A percentile compares a stretch with the other conserved stretches of the same genome.
phyloP scores from a whole-genome alignment of 345 rosid genomes.

The Eucalyptus tenuipes region DNA sequence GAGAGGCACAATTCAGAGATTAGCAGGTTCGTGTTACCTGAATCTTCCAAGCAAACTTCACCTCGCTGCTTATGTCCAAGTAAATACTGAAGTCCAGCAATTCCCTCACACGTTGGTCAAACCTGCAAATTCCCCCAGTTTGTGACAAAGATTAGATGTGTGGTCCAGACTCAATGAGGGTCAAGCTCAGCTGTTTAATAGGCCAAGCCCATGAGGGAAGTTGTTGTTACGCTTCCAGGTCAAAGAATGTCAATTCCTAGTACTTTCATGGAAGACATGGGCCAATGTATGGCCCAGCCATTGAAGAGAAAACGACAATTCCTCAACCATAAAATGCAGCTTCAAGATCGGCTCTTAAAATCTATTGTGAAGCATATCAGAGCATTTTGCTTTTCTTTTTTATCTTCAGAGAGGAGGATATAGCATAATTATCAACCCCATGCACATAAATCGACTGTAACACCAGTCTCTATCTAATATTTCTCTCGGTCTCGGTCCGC shows the following conservation, averaged over 20 bases:
- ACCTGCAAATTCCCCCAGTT: slow-evolving; percentile 25
- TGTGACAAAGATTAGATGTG: slow-evolving; percentile 26
- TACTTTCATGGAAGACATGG: not conserved
- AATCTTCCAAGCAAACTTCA: slow-evolving; percentile 94
- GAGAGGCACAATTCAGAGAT: not conserved
- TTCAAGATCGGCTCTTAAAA: not conserved
- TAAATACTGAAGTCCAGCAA: slow-evolving; percentile 89
- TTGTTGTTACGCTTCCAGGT: not conserved
- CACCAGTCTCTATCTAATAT: not conserved
- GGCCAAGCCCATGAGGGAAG: not conserved
- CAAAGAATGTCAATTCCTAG: not conserved
- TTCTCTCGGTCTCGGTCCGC: not conserved
- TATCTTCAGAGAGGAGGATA: not conserved
- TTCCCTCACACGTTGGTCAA: slow-evolving; percentile 74
- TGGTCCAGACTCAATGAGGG: slow-evolving; percentile 12
- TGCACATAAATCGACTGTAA: not conserved
- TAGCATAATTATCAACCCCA: not conserved
- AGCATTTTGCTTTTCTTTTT: not conserved
- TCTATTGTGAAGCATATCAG: not conserved
- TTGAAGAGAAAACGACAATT: not conserved
- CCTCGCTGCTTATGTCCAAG: slow-evolving; percentile 96
- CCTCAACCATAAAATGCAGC: not conserved
- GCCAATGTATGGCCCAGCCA: not conserved
- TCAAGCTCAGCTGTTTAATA: not conserved
- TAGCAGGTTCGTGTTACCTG: not conserved